Percentiles rank a stretch among this genome's conserved stretches.
Evolutionary conservation across 768 basidiomycete genomes (phyloP).

Genomic region (Boletus reticulatus): DNA sequence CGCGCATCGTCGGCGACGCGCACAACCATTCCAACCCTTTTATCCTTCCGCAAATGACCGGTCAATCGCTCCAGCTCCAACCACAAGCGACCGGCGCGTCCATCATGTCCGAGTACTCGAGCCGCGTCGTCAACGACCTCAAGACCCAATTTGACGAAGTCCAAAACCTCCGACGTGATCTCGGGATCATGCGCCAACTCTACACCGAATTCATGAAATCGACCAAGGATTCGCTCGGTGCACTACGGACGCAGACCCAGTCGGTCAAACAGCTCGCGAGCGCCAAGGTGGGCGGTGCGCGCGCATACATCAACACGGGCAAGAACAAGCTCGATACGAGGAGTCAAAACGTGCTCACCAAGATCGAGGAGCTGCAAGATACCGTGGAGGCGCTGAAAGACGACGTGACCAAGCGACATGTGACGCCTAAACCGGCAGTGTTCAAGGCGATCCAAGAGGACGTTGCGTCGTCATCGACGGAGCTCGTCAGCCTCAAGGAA

Average conservation of each 20-base stretch:
- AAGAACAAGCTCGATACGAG: conserved; percentile 89
- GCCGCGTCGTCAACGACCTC: conserved; percentile 74
- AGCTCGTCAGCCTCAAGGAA: conserved; percentile 74
- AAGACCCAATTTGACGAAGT: conserved; percentile 95
- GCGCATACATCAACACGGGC: conserved; percentile 87
- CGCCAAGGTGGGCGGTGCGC: conserved; percentile 78
- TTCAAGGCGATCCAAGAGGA: conserved; percentile 73
- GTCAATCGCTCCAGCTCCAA: conserved; percentile 54
- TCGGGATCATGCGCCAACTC: conserved; percentile 91
- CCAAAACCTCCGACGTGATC: conserved; percentile 88
- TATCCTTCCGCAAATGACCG: conserved; percentile 62
- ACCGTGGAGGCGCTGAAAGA: conserved; percentile 85
- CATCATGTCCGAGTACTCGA: conserved; percentile 66
- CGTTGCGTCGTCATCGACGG: conserved; percentile 58
- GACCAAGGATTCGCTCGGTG: conserved; percentile 81
- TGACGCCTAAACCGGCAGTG: conserved; percentile 74
- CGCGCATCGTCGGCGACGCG: conserved; percentile 56
- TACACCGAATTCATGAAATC: conserved; percentile 92
- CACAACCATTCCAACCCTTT: conserved; percentile 35
- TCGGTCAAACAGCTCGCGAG: conserved; percentile 85
- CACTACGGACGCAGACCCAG: conserved; percentile 80
- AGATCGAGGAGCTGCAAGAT: conserved; percentile 92
- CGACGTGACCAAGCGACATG: conserved; percentile 86
- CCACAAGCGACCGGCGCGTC: conserved; percentile 79
- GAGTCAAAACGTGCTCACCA: conserved; percentile 86